Base-by-base conservation (phyloP, 2,329 filamentous ascomycete genomes). In the Drechslerella stenobrocha region DNA sequence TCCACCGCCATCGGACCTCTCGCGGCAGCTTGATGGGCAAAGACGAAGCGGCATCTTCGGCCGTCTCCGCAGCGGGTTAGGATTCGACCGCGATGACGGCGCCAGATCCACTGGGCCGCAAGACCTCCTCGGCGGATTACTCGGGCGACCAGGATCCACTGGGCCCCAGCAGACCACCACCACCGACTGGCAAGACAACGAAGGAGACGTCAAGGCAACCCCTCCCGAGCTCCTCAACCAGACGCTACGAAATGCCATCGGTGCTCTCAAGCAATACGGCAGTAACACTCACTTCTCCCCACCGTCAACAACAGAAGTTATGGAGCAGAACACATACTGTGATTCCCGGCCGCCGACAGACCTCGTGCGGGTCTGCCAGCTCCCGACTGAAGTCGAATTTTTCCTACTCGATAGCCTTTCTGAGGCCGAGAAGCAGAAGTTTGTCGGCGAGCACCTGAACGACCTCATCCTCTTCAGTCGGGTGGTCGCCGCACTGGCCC, bases 311-410 rank as follows among this genome's bases (percentile, higher is more conserved):
- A 86, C 84, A 69, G 79, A 86, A 51, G 85, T 96, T 71, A 87
- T 87, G 74, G 90, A 96, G 76, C 87, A 89, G 72, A 83, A 86
- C 35, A 87, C 88, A 0, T 96, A 96, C 77, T 96, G 91, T 76
- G 91, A 96, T 77, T 34, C 55, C 5, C 47, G 50, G 18, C 63
- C 63, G 24, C 53, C 44, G 13, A 60, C 63, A 20, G 63, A 67
- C 23, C 63, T 67, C 11, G 45, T 32, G 2, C 40, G 48, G 18
- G 45, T 67, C 7, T 67, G 34, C 44, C 42, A 50, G 26, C 47
- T 67, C 51, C 63, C 63, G 20, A 67, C 53, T 15, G 37, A 56
- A 5, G 55, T 67, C 18, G 63, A 67, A 6, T 67, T 67, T 18
- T 67, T 67, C 45, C 59, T 67, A 48, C 30, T 50, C 40, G 55